Percentiles rank a stretch among this genome's conserved stretches.
These are phyloP conservation scores for Nakazawaea ambrosiae DNA, from an alignment of 805 yeast genomes.

Conservation along the genomic window DNA sequence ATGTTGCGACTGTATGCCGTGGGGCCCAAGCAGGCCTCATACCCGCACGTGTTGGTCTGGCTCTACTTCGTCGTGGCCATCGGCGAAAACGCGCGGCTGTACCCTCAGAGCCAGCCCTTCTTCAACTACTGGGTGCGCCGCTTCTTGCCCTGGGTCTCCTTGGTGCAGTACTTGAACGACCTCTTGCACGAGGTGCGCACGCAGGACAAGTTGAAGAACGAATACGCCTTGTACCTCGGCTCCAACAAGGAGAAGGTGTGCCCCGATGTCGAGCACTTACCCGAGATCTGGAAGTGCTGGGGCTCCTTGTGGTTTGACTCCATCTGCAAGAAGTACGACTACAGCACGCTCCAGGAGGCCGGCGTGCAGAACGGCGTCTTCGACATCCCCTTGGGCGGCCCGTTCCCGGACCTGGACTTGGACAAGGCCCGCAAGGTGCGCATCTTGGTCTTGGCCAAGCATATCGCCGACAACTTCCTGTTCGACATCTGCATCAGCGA, in stretches of 20 bases:
- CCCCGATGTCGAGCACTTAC: slow-evolving; percentile 43
- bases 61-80: slow-evolving; percentile 62
- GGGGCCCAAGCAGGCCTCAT: slow-evolving; percentile 66
- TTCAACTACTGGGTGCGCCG: slow-evolving; percentile 44
- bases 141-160: slow-evolving; percentile 62
- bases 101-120: slow-evolving; percentile 40
- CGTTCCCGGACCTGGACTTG: slow-evolving; percentile 34
- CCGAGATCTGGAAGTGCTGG: slow-evolving; percentile 83
- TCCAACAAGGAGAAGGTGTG: background rate
- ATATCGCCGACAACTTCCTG: background rate
- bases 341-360: slow-evolving; percentile 38
- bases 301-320: slow-evolving; percentile 76
- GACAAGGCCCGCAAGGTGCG: slow-evolving; percentile 47
- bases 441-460: slow-evolving; percentile 42
- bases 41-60: slow-evolving; percentile 75
- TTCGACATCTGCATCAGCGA: slow-evolving; percentile 48
- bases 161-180: slow-evolving; percentile 58
- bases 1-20: slow-evolving; percentile 58
- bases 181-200: slow-evolving; percentile 32
- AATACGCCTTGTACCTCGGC: slow-evolving; percentile 8
- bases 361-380: slow-evolving; percentile 55
- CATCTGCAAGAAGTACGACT: slow-evolving; percentile 46
- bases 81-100: slow-evolving; percentile 43
- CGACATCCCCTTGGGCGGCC: slow-evolving; percentile 64
- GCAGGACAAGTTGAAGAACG: slow-evolving; percentile 16